Base-by-base conservation (phyloP, 441 rosid genomes). In the Gossypium laxum region DNA sequence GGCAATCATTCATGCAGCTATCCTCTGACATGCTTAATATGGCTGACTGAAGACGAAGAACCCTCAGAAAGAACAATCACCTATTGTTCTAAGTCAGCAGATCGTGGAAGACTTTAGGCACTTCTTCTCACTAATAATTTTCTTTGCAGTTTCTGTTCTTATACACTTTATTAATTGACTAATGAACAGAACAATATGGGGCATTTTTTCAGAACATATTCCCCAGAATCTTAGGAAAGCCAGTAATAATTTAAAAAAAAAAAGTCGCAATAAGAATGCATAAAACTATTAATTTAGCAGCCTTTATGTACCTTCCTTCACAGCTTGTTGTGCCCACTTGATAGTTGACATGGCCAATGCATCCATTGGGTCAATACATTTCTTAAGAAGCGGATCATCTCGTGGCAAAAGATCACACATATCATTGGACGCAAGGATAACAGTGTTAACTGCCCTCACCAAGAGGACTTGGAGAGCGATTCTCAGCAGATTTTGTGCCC, bases 381-480 rank as follows among this genome's bases (percentile, higher is more conserved):
- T 91, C 79, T 82, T 84, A 43, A 85, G 83, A 75, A 89, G 87
- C 55, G 96, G 96, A 83, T 89, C 95, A 8, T 88, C 81, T 7
- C 11, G 72, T 47, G 92, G 91, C 70, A 91, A 78, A 21, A 89
- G 75, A 43, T 81, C 79, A 1, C 74, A 70, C 86, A 88, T 78
- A 56, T 88, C 92, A 63, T 88, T 91, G 5, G 91, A 91, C 4
- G 89, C 91, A 0, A 91, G 86, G 67, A 86, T 72, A 24, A 91
- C 83, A 17, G 78, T 75, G 72, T 88, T 91, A 64, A 86, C 93
- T 2, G 90, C 96, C 75, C 87, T 83, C 62, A 91, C 82, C 24
- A 91, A 80, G 17, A 89, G 86, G 47, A 89, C 89, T 79, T 87
- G 96, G 65, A 91, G 83, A 2, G 90, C 93, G 18, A 91, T 89